A percentile compares a stretch with the other conserved stretches of the same genome.
These are phyloP conservation scores for Colletotrichum sublineola DNA, from an alignment of 2,329 filamentous ascomycete species.

Conservation along the genomic window DNA sequence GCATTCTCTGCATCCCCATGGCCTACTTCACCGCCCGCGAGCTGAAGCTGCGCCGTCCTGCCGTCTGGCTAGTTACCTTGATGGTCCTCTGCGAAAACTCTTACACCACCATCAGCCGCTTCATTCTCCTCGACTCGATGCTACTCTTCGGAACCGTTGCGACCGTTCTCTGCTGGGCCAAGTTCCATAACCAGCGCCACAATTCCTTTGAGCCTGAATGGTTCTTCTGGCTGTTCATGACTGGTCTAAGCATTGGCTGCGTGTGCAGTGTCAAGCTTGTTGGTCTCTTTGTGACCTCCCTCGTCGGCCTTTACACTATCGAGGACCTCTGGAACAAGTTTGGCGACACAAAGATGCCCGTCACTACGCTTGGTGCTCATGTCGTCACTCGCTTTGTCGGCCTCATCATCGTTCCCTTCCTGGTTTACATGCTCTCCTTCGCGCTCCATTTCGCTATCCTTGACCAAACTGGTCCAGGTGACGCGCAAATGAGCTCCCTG, in stretches of 20 bases:
- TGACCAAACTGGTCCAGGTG: constrained; percentile 92
- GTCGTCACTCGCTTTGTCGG: constrained; percentile 84
- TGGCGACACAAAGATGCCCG: constrained; percentile 91
- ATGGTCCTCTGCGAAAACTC: constrained; percentile 99
- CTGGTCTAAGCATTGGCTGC: constrained; percentile 94
- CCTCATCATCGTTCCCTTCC: constrained; percentile 87
- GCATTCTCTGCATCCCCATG: constrained; percentile 90
- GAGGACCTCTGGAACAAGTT: constrained; percentile 99
- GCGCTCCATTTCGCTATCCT: constrained; percentile 94
- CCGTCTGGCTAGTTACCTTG: constrained; percentile 94
- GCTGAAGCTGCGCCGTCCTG: constrained; percentile 85
- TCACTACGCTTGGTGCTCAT: constrained; percentile 80
- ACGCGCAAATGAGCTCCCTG: constrained; percentile 99
- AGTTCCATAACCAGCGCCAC: constrained; percentile 90
- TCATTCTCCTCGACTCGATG: constrained; percentile 99
- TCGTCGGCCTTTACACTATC: constrained; percentile 94
- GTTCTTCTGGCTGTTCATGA: constrained; percentile 95
- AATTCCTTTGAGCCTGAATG: constrained; percentile 91
- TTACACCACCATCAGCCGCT: constrained; percentile 98
- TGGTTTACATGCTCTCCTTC: constrained; percentile 97
- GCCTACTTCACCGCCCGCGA: constrained; percentile 96
- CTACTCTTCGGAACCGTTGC: constrained; percentile 98
- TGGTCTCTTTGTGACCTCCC: constrained; percentile 92
- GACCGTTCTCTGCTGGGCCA: constrained; percentile 96
- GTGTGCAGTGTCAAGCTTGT: constrained; percentile 99